Evolutionary conservation across 106 monocot species (phyloP), one percentile per base, ranked within the genome.

Genomic region (Triglochin maritima): DNA sequence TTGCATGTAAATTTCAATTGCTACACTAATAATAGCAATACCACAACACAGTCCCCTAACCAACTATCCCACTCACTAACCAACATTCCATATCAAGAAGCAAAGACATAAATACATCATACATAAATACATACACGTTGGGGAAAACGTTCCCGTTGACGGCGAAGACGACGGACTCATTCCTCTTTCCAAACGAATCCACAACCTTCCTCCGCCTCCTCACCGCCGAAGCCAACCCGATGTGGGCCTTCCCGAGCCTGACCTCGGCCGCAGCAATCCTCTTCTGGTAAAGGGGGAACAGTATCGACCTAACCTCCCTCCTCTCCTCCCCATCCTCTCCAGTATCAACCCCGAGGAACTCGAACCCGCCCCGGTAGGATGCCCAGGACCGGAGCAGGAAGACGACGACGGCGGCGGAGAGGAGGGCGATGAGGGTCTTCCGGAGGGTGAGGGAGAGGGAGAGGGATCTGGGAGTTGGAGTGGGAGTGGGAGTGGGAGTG

Each of bases 121-220:
- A 41, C 17, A 41, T 9, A 12, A 64, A 44, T 29, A 9, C 10
- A 13, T 60, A 96, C 95, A 90, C 95, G 54, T 77, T 67, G 3
- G 90, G 95, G 57, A 83, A 90, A 17, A 96, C 85, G 74, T 90
- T 69, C 66, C 95, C 95, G 29, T 62, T 44, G 70, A 96, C 51
- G 7, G 78, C 85, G 71, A 96, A 84, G 9, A 85, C 69, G 51
- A 76, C 80, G 45, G 95, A 89, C 59, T 29, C 29, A 29, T 29
- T 47, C 7, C 87, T 79, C 46, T 75, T 75, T 43, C 50, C 61
- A 11, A 59, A 17, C 5, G 41, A 5, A 44, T 15, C 59, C 16
- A 50, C 48, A 17, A 46, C 59, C 63, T 55, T 55, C 42, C 13
- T 63, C 13, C 46, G 56, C 17, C 49, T 56, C 49, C 46, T 49